Conservation (phyloP, 2,329 filamentous ascomycete species). For the Alternaria triticimaculans region DNA sequence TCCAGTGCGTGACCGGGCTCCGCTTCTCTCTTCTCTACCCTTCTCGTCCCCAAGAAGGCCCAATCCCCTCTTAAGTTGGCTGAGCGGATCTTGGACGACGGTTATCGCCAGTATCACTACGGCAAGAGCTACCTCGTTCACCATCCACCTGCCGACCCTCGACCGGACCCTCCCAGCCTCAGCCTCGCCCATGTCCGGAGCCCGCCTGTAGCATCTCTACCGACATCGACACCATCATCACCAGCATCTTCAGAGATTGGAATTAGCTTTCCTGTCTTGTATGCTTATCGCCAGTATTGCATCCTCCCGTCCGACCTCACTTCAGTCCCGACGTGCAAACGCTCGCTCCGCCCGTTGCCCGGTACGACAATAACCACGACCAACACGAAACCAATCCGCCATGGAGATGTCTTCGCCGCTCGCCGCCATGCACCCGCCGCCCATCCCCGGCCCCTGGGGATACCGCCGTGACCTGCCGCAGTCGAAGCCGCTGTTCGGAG, state of each 20-base stretch:
- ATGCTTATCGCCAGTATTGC: slow-evolving; percentile 42
- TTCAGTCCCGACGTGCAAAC: slow-evolving; percentile 27
- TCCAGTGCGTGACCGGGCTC: slow-evolving; percentile 42
- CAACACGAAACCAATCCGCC: slow-evolving; percentile 50
- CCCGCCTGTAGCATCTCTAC: slow-evolving; percentile 22
- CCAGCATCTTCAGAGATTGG: slow-evolving; percentile 50
- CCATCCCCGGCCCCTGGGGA: slow-evolving; percentile 69
- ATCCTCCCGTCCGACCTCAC: slow-evolving; percentile 24
- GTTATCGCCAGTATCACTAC: slow-evolving; percentile 19
- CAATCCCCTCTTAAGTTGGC: slow-evolving; percentile 29
- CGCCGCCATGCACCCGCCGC: slow-evolving; percentile 84
- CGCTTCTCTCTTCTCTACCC: slow-evolving; percentile 41
- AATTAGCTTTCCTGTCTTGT: slow-evolving; percentile 50
- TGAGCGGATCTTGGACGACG: slow-evolving; percentile 30
- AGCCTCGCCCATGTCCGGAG: slow-evolving; percentile 28
- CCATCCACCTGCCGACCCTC: slow-evolving; percentile 24
- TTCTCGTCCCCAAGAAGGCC: slow-evolving; percentile 51
- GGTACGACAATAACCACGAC: slow-evolving; percentile 61
- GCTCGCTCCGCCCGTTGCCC: slow-evolving; percentile 27
- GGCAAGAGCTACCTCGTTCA: slow-evolving; percentile 37
- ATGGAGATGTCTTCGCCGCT: slow-evolving; percentile 96
- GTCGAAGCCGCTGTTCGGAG: slow-evolving; percentile 61
- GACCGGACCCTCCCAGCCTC: neutral
- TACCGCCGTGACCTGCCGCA: slow-evolving; percentile 62
- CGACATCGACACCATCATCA: slow-evolving; percentile 28